Evolutionary conservation across 2,329 filamentous ascomycete species (phyloP).

Genomic region (Ophiocordyceps robertsii): DNA sequence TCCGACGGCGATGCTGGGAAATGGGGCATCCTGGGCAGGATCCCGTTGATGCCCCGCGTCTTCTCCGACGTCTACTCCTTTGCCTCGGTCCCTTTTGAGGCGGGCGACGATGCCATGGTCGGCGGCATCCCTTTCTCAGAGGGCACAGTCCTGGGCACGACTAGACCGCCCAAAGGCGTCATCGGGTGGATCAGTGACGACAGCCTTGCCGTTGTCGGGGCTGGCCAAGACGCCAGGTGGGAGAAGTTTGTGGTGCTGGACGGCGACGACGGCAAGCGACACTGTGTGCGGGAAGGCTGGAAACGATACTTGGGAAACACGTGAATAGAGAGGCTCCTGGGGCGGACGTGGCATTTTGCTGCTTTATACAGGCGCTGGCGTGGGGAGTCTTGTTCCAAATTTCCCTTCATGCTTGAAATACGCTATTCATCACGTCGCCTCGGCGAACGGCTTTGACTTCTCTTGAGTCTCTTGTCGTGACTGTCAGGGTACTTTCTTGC

Average conservation of each 20-base stretch:
- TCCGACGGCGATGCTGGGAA: slow-evolving; percentile 47
- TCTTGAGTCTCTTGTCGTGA: slow-evolving; percentile 10
- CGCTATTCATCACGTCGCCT: slow-evolving; percentile 13
- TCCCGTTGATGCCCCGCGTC: slow-evolving; percentile 72
- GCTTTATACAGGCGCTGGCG: not conserved
- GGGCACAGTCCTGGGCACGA: slow-evolving; percentile 32
- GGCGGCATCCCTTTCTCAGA: slow-evolving; percentile 29
- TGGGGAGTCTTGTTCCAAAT: slow-evolving; percentile 1
- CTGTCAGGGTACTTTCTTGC: slow-evolving; percentile 13
- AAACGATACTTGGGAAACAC: slow-evolving; percentile 54
- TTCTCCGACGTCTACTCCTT: slow-evolving; percentile 89
- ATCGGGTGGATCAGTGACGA: slow-evolving; percentile 73
- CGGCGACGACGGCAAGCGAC: slow-evolving; percentile 51
- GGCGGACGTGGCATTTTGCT: not conserved
- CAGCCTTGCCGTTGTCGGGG: slow-evolving; percentile 63
- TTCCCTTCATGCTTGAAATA: slow-evolving; percentile 9
- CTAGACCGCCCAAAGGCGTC: slow-evolving; percentile 62
- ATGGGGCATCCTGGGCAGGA: slow-evolving; percentile 73
- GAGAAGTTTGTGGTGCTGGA: slow-evolving; percentile 71
- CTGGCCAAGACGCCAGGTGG: slow-evolving; percentile 71
- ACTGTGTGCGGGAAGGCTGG: slow-evolving; percentile 64
- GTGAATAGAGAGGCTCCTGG: slow-evolving; percentile 4
- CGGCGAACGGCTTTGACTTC: slow-evolving; percentile 32
- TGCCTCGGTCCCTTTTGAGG: slow-evolving; percentile 66
- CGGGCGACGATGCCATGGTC: slow-evolving; percentile 55